Conservation (phyloP, 169 alveolate genomes). For the Cryptosporidium xiaoi region DNA sequence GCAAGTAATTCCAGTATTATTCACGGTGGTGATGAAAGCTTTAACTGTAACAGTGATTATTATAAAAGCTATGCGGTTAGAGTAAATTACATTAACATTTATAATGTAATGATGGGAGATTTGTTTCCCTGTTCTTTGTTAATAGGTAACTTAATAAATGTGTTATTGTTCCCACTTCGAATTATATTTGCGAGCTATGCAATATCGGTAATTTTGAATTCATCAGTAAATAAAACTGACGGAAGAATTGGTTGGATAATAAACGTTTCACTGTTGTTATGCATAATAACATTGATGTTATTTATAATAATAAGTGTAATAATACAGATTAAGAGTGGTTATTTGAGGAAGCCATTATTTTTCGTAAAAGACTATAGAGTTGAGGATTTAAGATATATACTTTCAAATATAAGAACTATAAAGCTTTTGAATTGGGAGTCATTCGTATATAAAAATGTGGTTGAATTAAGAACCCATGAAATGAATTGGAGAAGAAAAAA, state of each 20-base stretch:
- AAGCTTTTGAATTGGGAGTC: slow-evolving; percentile 69
- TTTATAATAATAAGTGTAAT: slow-evolving; percentile 27
- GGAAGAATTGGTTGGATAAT: slow-evolving; percentile 17
- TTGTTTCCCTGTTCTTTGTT: slow-evolving; percentile 63
- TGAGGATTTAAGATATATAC: slow-evolving; percentile 48
- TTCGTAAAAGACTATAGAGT: slow-evolving; percentile 42
- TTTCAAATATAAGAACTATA: slow-evolving; percentile 55
- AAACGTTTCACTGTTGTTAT: slow-evolving; percentile 27
- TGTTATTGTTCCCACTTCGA: slow-evolving; percentile 55
- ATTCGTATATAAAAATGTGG: slow-evolving; percentile 48
- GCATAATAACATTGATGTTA: slow-evolving; percentile 22
- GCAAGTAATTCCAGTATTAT: not conserved
- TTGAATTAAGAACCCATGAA: slow-evolving; percentile 41
- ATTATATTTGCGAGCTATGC: slow-evolving; percentile 31
- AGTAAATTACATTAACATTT: slow-evolving; percentile 38
- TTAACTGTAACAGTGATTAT: not conserved
- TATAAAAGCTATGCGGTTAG: slow-evolving; percentile 20
- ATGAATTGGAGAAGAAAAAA: slow-evolving; percentile 54
- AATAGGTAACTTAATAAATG: slow-evolving; percentile 47
- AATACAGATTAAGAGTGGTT: slow-evolving; percentile 49
- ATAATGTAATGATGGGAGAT: slow-evolving; percentile 71
- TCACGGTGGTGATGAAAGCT: not conserved
- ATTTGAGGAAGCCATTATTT: slow-evolving; percentile 59
- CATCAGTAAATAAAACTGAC: slow-evolving; percentile 27
- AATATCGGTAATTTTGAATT: slow-evolving; percentile 4